Evolutionary conservation across 768 basidiomycete species (phyloP), one percentile per base, ranked within the genome.

Genomic region (Trametes elegans): DNA sequence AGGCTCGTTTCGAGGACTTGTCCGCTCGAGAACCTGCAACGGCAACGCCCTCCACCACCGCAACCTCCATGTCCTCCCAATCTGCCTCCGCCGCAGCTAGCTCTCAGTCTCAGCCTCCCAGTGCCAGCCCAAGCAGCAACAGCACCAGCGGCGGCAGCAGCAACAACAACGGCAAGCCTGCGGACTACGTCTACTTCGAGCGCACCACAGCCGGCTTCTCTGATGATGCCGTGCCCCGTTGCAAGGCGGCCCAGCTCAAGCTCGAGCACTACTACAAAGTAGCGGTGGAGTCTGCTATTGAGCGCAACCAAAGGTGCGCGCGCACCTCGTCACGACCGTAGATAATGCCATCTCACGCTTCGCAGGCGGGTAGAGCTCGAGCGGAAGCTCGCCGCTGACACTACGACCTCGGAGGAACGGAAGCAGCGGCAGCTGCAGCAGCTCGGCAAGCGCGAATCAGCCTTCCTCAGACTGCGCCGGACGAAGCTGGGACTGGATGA

Each of bases 261-360:
- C 80, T 98, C 48, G 97, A 98, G 73, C 87, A 95, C 68, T 97
- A 87, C 68, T 99, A 98, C 74, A 97, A 98, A 71, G 87, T 97
- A 35, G 92, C 92, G 1, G 97, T 99, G 36, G 94, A 98, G 69
- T 82, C 89, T 40, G 96, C 96, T 11, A 91, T 99, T 41, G 94
- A 95, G 66, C 78, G 97, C 48, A 98, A 98, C 68, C 82, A 85
- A 49, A 83, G 96, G 94, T 94, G 72, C 57, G 68, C 49, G 35
- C 35, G 14, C 9, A 7, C 57, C n/a, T 9, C 14, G 0, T 3
- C 9, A 8, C 14, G 13, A 3, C 5, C 19, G 8, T 3, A 16
- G 19, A 38, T 32, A 2, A 14, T 36, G 14, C 21, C 35, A 8
- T 40, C 42, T 46, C 19, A 60, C 21, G 3, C 11, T 2, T 31